These are phyloP conservation scores for Colletotrichum filicis DNA, from an alignment of 2,329 filamentous ascomycete genomes.

Conservation along the genomic window DNA sequence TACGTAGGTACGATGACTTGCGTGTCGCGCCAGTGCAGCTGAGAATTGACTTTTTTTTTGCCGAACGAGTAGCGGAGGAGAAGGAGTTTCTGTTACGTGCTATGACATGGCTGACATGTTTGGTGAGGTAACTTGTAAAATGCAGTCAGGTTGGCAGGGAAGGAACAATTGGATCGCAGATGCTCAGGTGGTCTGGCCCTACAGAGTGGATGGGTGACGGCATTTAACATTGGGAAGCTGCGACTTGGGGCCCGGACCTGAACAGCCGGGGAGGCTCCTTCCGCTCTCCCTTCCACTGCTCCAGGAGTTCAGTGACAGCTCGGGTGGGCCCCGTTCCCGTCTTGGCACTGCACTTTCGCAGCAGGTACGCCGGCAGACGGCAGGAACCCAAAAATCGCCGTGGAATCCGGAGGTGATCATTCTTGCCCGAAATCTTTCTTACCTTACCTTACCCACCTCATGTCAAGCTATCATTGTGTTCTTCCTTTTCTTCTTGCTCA, in stretches of 20 bases:
- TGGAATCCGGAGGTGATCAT: background rate
- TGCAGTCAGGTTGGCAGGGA: background rate
- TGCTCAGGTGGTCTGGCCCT: slow-evolving; percentile 8
- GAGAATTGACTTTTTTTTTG: background rate
- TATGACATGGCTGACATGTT: background rate
- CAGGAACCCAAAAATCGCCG: background rate
- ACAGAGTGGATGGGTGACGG: slow-evolving; percentile 15
- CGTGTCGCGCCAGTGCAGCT: background rate
- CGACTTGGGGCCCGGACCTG: background rate
- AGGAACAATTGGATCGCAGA: background rate
- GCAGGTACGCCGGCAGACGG: slow-evolving; percentile 4
- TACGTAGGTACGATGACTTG: background rate
- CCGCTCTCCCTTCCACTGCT: background rate
- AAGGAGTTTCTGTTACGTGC: background rate
- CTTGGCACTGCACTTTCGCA: slow-evolving; percentile 23
- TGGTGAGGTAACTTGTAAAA: background rate
- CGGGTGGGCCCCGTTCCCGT: slow-evolving; percentile 24
- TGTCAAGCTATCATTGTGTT: background rate
- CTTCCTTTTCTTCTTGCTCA: background rate
- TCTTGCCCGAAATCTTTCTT: too few relatives aligned
- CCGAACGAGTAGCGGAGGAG: background rate
- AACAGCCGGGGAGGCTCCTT: slow-evolving; percentile 36
- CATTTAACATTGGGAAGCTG: slow-evolving; percentile 9
- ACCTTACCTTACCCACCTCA: background rate
- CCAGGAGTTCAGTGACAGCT: background rate